Evolutionary conservation across 139 green algal genomes (phyloP), one percentile per base, ranked within the genome.

Genomic region (Spirogloea muscicola): DNA sequence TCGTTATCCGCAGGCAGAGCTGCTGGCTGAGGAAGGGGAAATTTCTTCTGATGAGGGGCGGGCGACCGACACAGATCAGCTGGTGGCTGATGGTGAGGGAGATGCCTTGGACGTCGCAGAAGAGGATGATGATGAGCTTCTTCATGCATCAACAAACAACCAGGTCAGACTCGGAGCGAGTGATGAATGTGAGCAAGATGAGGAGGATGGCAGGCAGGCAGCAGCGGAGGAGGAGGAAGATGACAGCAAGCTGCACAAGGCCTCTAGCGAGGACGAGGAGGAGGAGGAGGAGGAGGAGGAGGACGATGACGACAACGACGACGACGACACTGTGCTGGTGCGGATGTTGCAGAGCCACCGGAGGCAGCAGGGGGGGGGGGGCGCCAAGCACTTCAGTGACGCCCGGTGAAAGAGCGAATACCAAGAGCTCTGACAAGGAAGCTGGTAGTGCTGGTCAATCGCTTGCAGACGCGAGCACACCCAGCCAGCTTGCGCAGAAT

Each of bases 311-410:
- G 69, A 77, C 27, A 59, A 77, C 2, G 70, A 88, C 37, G 86
- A 85, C 31, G 88, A 91, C 10, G 86, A 88, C 1, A 84, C 76
- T 7, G 84, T 89, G 84, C 74, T 91, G 9, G 83, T 75, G 2
- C 37, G 84, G 0, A 80, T 92, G 61, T 37, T 89, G 1, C n/a
- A n/a, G n/a, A 6, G n/a, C 5, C 52, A 7, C 49, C 52, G 38
- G 16, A 6, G 31, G 52, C 64, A 74, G n/a, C 48, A 39, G 48
- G 29, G 51, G 29, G 6, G 48, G 25, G 16, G 25, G 27, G 48
- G 48, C 25, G 10, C 25, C n/a, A n/a, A n/a, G n/a, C n/a, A n/a
- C n/a, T n/a, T n/a, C n/a, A n/a, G n/a, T n/a, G n/a, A n/a, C n/a
- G n/a, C n/a, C n/a, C n/a, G n/a, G n/a, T n/a, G n/a, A n/a, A n/a